phyloP scores from a whole-genome alignment of 1,139 yeast genomes.

The Yamadazyma songkhlaensis region DNA sequence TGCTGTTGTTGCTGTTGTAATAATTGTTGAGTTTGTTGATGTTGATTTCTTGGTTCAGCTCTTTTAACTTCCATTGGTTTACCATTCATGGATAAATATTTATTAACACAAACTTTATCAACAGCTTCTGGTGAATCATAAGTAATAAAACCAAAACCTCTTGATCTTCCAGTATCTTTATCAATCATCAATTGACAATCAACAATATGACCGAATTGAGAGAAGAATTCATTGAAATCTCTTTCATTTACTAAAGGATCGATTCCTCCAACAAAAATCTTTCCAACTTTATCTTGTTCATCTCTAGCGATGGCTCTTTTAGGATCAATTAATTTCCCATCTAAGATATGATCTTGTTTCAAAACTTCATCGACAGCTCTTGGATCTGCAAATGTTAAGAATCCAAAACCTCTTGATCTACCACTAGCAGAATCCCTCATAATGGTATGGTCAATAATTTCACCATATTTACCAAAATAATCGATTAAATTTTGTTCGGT shows the following conservation, averaged over 20 bases:
- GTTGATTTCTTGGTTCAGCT: slow-evolving; percentile 87
- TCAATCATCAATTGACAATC: slow-evolving; percentile 98
- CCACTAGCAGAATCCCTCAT: slow-evolving; percentile 93
- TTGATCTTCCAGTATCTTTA: slow-evolving; percentile 94
- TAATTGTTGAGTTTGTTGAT: slow-evolving; percentile 36
- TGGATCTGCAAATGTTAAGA: slow-evolving; percentile 82
- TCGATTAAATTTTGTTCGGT: slow-evolving; percentile 80
- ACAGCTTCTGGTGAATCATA: slow-evolving; percentile 96
- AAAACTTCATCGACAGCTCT: slow-evolving; percentile 84
- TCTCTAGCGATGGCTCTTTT: slow-evolving; percentile 97
- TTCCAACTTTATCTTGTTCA: slow-evolving; percentile 96
- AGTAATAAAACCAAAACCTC: slow-evolving; percentile 98
- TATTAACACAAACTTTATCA: slow-evolving; percentile 82
- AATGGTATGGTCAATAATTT: slow-evolving; percentile 83
- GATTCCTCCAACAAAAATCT: slow-evolving; percentile 97
- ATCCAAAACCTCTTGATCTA: slow-evolving; percentile 95
- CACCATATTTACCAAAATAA: slow-evolving; percentile 89
- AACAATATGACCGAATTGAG: slow-evolving; percentile 87
- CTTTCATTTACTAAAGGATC: slow-evolving; percentile 93
- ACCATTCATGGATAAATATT: slow-evolving; percentile 80
- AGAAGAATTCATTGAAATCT: slow-evolving; percentile 85
- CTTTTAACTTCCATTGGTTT: slow-evolving; percentile 93
- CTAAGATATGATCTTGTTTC: slow-evolving; percentile 83
- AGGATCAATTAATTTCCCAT: slow-evolving; percentile 97
- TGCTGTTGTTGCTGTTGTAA: slow-evolving; percentile 29